phyloP scores from a whole-genome alignment of 805 yeast species.

The Saccharomycopsis fibuligera region DNA sequence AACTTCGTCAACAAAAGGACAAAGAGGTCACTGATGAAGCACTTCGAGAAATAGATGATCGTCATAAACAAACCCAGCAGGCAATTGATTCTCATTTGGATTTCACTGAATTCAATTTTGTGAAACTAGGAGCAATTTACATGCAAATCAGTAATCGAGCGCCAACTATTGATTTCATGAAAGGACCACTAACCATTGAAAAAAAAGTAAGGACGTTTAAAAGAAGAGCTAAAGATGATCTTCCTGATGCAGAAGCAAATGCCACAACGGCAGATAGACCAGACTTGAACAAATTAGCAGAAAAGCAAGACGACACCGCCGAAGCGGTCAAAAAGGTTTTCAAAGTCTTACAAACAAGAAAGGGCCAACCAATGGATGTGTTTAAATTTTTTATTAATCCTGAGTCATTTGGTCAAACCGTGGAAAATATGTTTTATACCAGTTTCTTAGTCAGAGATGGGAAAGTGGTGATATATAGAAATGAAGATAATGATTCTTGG shows the following conservation, averaged over 20 bases:
- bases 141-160: slow-evolving; percentile 42
- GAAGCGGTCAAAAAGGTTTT: slow-evolving; percentile 53
- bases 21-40: slow-evolving; percentile 23
- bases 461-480: slow-evolving; percentile 36
- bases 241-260: slow-evolving; percentile 39
- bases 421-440: slow-evolving; percentile 78
- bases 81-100: slow-evolving; percentile 25
- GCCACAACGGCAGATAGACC: slow-evolving; percentile 51
- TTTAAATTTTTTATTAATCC: slow-evolving; percentile 72
- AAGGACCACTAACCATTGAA: slow-evolving; percentile 66
- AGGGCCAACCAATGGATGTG: slow-evolving; percentile 42
- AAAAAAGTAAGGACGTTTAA: slow-evolving; percentile 35
- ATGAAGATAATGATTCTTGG: slow-evolving; percentile 41
- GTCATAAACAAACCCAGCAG: neutral
- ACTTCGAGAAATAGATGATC: slow-evolving; percentile 4
- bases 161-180: slow-evolving; percentile 49
- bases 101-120: slow-evolving; percentile 52
- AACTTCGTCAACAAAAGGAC: no score
- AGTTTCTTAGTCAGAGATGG: slow-evolving; percentile 79
- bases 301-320: slow-evolving; percentile 51
- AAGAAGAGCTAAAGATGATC: slow-evolving; percentile 12
- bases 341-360: slow-evolving; percentile 31
- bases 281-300: slow-evolving; percentile 43
- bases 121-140: slow-evolving; percentile 47
- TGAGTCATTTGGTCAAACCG: slow-evolving; percentile 63